Evolutionary conservation across 257 asterid species (phyloP), one percentile per base, ranked within the genome.

Genomic region (Jaltomata sinuosa): DNA sequence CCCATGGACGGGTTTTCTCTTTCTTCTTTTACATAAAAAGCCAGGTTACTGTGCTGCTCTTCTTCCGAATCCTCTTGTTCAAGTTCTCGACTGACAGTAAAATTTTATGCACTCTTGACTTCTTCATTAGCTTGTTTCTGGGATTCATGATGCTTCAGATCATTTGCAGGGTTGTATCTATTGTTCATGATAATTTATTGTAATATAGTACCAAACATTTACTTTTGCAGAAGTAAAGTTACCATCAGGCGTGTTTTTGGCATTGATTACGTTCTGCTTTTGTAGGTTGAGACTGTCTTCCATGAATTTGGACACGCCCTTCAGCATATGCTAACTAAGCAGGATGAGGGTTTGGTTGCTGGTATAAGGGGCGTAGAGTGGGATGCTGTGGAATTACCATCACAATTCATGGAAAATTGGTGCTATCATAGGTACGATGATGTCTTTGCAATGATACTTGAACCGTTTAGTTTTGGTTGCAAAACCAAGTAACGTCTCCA

Each of bases 391-490:
- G 98, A 96, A 87, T 87, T 96, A 72, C 99, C 99, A 72, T 96
- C 99, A 49, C 99, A 96, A 47, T 94, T 96, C 88, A 96, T 96
- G 99, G 98, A 96, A 85, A 94, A 96, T 88, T 96, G 99, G 99
- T 96, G 99, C 91, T 94, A 96, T 88, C 99, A 94, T 49, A 94
- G 98, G 99, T 95, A 85, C 16, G 1, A n/a, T 49, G 81, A 76
- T 27, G 42, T 76, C 81, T 32, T 27, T 25, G 42, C 22, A 8
- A 49, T 47, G 61, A 27, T 76, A 76, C 62, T 76, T 47, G 54
- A 25, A 47, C 38, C 25, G 7, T 15, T 27, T 27, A 27, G 15
- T 76, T 47, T 47, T 76, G 81, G 61, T 76, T 47, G 81, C 34
- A 47, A 45, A 21, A 76, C 25, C 81, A 15, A 76, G 40, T 47